These are phyloP conservation scores for Tetrapisispora arboricola DNA, from an alignment of 805 yeast genomes.

Conservation along the genomic window DNA sequence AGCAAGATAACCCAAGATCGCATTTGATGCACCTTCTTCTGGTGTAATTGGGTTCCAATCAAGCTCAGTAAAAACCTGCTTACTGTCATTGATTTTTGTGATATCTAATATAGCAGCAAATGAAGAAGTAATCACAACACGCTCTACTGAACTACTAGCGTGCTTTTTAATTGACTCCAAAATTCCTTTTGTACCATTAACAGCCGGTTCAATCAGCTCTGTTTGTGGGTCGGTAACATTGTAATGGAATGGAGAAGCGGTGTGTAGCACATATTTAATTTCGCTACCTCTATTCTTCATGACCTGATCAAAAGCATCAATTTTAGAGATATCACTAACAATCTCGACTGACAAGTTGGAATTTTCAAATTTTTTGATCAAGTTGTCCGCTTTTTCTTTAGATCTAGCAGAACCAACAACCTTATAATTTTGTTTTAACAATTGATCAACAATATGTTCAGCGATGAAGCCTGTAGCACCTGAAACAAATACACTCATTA, in stretches of 20 bases:
- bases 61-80: conserved; percentile 21
- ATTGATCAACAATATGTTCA: conserved; percentile 35
- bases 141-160: conserved; percentile 34
- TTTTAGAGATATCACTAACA: conserved; percentile 28
- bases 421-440: conserved; percentile 30
- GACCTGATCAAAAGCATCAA: conserved; percentile 38
- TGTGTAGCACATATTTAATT: conserved; percentile 37
- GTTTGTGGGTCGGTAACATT: conserved; percentile 34
- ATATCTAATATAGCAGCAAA: conserved; percentile 36
- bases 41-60: conserved; percentile 31
- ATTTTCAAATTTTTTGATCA: conserved; percentile 27
- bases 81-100: not conserved
- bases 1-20: conserved; percentile 27
- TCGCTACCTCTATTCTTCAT: conserved; percentile 32
- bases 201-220: conserved; percentile 45
- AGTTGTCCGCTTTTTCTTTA: conserved; percentile 32
- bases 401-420: conserved; percentile 47
- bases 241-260: conserved; percentile 38
- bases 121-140: conserved; percentile 46
- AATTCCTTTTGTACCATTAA: conserved; percentile 41
- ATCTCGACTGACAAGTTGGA: conserved; percentile 24
- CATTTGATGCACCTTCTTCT: conserved; percentile 17
- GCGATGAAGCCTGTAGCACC: conserved; percentile 51
- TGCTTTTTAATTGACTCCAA: conserved; percentile 34
- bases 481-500: conserved; percentile 34